Conservation (phyloP, 345 rosid species). For the Hibiscus mutabilis region DNA sequence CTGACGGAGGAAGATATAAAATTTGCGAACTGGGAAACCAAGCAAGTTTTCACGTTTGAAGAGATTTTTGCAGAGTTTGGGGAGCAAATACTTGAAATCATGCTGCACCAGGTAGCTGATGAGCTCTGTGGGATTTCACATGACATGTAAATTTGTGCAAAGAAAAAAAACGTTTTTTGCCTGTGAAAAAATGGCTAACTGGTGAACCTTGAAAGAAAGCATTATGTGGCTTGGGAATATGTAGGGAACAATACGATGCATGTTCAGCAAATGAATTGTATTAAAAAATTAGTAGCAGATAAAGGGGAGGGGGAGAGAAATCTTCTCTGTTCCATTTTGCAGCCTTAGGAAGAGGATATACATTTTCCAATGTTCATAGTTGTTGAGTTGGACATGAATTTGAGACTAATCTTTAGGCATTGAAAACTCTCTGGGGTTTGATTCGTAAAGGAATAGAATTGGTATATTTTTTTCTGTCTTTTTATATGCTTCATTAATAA, state of each 20-base stretch:
- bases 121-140: conserved; percentile 35
- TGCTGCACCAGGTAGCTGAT: conserved; percentile 36
- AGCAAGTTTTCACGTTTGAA: conserved; percentile 26
- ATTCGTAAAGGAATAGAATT: too few species aligned
- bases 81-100: conserved; percentile 42
- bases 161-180: too few species aligned
- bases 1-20: conserved; percentile 42
- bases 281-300: not conserved
- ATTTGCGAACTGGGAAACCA: conserved; percentile 34
- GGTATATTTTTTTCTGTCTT: too few species aligned
- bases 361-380: not conserved
- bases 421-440: not conserved
- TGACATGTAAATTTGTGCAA: not conserved
- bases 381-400: not conserved
- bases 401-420: not conserved
- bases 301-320: not conserved
- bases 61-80: conserved; percentile 44
- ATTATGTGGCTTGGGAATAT: not conserved
- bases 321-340: not conserved
- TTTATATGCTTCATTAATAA: too few species aligned
- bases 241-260: not conserved
- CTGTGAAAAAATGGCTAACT: too few species aligned
- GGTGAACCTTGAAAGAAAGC: too few species aligned
- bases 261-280: conserved; percentile 1
- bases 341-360: not conserved